phyloP scores from a whole-genome alignment of 768 basidiomycete genomes.

The Paxillus involutus region DNA sequence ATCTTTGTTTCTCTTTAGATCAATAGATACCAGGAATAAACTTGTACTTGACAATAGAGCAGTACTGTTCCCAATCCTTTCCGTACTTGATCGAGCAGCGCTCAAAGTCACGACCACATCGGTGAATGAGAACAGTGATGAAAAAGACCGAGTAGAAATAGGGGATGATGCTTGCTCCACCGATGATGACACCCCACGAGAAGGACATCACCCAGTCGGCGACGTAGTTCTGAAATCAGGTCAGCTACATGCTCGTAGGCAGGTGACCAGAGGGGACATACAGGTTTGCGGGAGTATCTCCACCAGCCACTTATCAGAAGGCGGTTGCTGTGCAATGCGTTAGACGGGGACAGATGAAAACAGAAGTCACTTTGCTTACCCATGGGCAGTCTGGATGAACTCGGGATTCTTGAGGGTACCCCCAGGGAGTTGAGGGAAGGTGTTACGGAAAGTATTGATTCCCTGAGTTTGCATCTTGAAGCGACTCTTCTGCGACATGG shows the following conservation, averaged over 20 bases:
- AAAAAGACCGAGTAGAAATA: conserved; percentile 99
- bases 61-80: conserved; percentile 93
- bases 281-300: conserved; percentile 91
- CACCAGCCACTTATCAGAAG: conserved; percentile 94
- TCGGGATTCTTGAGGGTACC: conserved; percentile 82
- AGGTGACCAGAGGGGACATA: conserved; percentile 35
- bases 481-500: conserved; percentile 95
- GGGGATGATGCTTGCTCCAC: conserved; percentile 77
- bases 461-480: conserved; percentile 98
- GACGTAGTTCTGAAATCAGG: conserved; percentile 72
- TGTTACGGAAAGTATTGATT: conserved; percentile 77
- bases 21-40: conserved; percentile 90
- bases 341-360: conserved; percentile 1
- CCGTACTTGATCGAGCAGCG: conserved; percentile 91
- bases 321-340: conserved; percentile 61
- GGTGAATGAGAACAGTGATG: conserved; percentile 87
- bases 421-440: conserved; percentile 93
- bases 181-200: conserved; percentile 81
- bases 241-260: not conserved
- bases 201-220: conserved; percentile 89
- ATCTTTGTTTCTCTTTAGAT: not conserved
- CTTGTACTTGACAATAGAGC: conserved; percentile 82
- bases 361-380: conserved; percentile 42
- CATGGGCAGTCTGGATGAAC: conserved; percentile 91
- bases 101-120: conserved; percentile 93